Conservation (phyloP, 2,329 filamentous ascomycete species). For the Fusarium sublunatum region DNA sequence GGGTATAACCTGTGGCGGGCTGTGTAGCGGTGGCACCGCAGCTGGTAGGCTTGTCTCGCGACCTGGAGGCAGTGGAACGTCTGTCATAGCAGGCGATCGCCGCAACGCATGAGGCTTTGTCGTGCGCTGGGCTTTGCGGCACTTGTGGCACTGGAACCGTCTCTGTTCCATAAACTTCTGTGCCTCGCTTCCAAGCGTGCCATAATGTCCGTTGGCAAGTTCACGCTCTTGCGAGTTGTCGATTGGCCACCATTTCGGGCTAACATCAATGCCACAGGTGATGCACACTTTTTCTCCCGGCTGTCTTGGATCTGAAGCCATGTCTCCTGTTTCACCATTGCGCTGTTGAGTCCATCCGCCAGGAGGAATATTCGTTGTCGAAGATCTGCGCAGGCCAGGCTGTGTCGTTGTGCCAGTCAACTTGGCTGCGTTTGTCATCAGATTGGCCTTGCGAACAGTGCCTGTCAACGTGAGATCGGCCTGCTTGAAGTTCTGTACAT, state of each 20-base stretch:
- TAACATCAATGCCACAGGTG: conserved; percentile 75
- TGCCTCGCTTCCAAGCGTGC: conserved; percentile 64
- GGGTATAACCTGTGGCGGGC: conserved; percentile 45
- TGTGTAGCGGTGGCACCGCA: conserved; percentile 43
- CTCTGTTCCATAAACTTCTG: conserved; percentile 69
- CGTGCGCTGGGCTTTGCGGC: conserved; percentile 66
- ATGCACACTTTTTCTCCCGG: conserved; percentile 68
- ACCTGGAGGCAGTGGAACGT: conserved; percentile 33
- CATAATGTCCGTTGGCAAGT: conserved; percentile 64
- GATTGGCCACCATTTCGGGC: conserved; percentile 78
- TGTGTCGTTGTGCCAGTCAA: conserved; percentile 52
- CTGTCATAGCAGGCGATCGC: conserved; percentile 37
- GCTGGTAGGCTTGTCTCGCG: conserved; percentile 34
- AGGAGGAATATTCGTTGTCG: conserved; percentile 59
- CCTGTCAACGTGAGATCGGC: conserved; percentile 91
- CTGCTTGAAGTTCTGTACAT: conserved; percentile 91
- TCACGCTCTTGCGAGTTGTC: conserved; percentile 63
- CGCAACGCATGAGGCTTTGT: conserved; percentile 49
- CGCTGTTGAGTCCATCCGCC: conserved; percentile 34
- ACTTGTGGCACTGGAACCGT: conserved; percentile 81
- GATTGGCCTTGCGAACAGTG: conserved; percentile 90
- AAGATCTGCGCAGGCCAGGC: conserved; percentile 63
- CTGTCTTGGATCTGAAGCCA: conserved; percentile 48
- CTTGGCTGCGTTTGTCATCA: conserved; percentile 74
- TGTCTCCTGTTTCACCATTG: conserved; percentile 45